phyloP scores from a whole-genome alignment of 148 eudicot species.

The Pouteria glomerata region DNA sequence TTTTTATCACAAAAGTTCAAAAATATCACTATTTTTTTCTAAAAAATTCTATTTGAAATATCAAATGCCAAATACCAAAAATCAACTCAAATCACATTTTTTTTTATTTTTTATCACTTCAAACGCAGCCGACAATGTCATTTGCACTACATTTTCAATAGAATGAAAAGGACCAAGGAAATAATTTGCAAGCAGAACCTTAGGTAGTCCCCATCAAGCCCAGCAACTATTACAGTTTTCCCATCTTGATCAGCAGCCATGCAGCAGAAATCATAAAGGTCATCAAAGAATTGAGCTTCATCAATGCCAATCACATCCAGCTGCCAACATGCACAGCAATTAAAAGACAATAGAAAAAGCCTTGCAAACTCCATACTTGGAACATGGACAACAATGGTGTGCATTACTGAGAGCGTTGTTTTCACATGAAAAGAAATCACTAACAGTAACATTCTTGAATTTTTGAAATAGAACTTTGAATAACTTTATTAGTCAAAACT shows the following conservation, averaged over 20 bases:
- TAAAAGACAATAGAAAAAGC: not conserved
- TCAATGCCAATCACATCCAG: slow-evolving; percentile 81
- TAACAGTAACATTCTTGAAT: not conserved
- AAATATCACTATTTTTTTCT: too few relatives aligned
- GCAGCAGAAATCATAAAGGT: slow-evolving; percentile 74
- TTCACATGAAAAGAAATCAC: not conserved
- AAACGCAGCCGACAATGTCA: too few relatives aligned
- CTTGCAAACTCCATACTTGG: not conserved
- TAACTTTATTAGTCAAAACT: not conserved
- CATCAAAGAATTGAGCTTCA: slow-evolving; percentile 81
- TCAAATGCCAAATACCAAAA: too few relatives aligned
- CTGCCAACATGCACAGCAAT: slow-evolving; percentile 25
- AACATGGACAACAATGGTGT: not conserved
- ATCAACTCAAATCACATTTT: too few relatives aligned
- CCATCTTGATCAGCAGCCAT: slow-evolving; percentile 73
- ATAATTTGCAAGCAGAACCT: slow-evolving; percentile 29
- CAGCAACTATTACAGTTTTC: slow-evolving; percentile 64
- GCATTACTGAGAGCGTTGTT: not conserved
- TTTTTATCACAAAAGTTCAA: too few relatives aligned
- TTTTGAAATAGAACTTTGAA: not conserved
- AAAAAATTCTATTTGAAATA: too few relatives aligned
- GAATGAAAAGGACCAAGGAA: slow-evolving; percentile 10
- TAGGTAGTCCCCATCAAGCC: slow-evolving; percentile 81
- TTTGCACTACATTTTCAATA: too few relatives aligned
- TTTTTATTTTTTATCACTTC: too few relatives aligned